Percentiles rank a stretch among this genome's conserved stretches.
phyloP scores from a whole-genome alignment of 345 rosid species.

The Sapria himalayana region DNA sequence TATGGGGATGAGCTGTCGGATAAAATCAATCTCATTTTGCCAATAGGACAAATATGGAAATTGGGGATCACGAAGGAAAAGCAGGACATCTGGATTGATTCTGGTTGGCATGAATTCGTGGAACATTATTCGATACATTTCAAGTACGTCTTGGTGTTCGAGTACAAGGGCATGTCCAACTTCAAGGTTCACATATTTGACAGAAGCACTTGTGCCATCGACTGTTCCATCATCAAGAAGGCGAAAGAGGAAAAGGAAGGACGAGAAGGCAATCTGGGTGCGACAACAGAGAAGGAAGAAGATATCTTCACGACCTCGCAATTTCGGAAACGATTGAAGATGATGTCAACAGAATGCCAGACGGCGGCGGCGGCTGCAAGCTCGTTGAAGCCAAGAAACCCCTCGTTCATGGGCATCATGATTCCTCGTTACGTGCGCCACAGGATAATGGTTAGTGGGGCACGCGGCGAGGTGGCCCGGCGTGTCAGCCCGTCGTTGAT shows the following conservation, averaged over 20 bases:
- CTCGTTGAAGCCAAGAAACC: not conserved
- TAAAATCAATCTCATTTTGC: not conserved
- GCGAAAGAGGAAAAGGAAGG: not conserved
- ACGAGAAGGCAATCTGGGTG: not conserved
- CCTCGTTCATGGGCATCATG: not conserved
- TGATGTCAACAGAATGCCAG: not conserved
- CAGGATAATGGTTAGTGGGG: not conserved
- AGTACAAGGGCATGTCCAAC: conserved; percentile 2
- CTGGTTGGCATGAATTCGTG: not conserved
- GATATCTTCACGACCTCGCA: not conserved
- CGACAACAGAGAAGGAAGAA: not conserved
- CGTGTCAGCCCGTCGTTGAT: too few relatives aligned
- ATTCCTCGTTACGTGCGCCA: not conserved
- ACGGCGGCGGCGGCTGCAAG: not conserved
- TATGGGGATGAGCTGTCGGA: conserved; percentile 1
- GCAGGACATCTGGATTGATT: not conserved
- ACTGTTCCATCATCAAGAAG: not conserved
- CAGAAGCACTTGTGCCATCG: conserved; percentile 1
- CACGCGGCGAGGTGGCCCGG: not conserved
- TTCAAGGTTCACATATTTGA: conserved; percentile 3
- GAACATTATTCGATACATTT: not conserved
- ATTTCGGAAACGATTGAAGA: not conserved
- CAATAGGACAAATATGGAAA: not conserved
- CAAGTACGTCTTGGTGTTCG: not conserved
- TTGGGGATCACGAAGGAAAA: not conserved